Evolutionary conservation across 1,284 basidiomycete species (phyloP).

Genomic region (Ustilago xerochloae): DNA sequence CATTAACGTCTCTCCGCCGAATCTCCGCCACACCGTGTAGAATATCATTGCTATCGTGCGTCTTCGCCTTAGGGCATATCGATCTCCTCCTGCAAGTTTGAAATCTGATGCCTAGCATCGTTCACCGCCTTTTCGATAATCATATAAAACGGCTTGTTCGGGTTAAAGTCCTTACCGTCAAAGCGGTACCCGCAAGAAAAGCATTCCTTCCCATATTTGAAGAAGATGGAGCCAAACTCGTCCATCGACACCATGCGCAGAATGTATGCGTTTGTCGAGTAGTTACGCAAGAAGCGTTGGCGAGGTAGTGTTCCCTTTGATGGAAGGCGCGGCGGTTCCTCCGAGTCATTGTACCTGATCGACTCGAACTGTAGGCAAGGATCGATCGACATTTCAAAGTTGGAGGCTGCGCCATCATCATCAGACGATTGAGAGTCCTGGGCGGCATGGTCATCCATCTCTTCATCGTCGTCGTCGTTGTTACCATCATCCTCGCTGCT

Average conservation of each 20-base stretch:
- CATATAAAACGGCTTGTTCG: background rate
- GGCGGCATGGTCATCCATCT: background rate
- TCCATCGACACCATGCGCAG: conserved; percentile 31
- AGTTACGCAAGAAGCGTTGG: conserved; percentile 16
- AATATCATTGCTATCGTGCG: background rate
- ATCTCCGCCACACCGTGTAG: background rate
- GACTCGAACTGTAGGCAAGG: background rate
- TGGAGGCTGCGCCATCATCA: background rate
- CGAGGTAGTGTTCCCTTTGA: background rate
- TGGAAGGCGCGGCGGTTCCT: conserved; percentile 1
- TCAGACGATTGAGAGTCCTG: background rate
- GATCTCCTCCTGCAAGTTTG: conserved; percentile 10
- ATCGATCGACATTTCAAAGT: background rate
- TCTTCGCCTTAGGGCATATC: background rate
- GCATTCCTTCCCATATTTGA: conserved; percentile 5
- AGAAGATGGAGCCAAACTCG: conserved; percentile 2
- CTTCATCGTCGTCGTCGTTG: background rate
- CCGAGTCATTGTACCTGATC: background rate
- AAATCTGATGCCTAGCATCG: conserved; percentile 10
- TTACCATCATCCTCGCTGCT: background rate
- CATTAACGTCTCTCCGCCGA: background rate
- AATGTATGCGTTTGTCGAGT: conserved; percentile 25
- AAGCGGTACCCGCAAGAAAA: conserved; percentile 23
- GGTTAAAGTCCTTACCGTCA: conserved; percentile 9
- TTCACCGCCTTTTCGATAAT: conserved; percentile 10